Conservation (phyloP, 805 yeast genomes). For the Saccharomyces kudriavzevii region DNA sequence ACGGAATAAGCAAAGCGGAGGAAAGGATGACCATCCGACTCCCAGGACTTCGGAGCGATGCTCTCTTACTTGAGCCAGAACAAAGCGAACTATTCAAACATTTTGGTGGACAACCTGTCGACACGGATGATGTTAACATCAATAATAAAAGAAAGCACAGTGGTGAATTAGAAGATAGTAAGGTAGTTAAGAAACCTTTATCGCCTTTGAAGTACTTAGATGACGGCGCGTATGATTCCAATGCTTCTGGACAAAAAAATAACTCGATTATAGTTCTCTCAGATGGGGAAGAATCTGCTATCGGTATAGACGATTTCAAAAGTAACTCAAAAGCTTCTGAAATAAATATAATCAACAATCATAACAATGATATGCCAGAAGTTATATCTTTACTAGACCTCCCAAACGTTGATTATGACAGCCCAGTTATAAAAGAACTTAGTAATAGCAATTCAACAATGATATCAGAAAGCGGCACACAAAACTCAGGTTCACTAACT, state of each 20-base stretch:
- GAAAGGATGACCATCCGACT: not conserved
- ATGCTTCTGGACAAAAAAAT: not conserved
- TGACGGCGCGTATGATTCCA: not conserved
- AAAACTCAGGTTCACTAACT: not conserved
- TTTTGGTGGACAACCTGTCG: not conserved
- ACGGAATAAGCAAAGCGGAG: not conserved
- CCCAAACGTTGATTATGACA: not conserved
- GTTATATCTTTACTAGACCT: not conserved
- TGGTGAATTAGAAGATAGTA: not conserved
- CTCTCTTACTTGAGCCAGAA: not conserved
- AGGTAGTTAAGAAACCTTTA: not conserved
- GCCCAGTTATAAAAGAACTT: not conserved
- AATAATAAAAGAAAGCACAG: not conserved
- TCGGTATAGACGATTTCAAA: not conserved
- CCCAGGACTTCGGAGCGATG: not conserved
- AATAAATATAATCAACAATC: not conserved
- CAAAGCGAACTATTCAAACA: not conserved
- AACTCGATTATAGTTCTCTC: constrained; percentile 25
- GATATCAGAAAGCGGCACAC: not conserved
- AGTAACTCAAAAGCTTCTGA: not conserved
- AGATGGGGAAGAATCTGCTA: constrained; percentile 23
- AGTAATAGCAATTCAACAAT: not conserved
- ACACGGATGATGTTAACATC: not conserved
- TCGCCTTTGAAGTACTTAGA: not conserved
- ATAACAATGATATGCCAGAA: not conserved